These are phyloP conservation scores for Crinitomyces ghanaensis DNA, from an alignment of 805 yeast genomes.

Conservation along the genomic window DNA sequence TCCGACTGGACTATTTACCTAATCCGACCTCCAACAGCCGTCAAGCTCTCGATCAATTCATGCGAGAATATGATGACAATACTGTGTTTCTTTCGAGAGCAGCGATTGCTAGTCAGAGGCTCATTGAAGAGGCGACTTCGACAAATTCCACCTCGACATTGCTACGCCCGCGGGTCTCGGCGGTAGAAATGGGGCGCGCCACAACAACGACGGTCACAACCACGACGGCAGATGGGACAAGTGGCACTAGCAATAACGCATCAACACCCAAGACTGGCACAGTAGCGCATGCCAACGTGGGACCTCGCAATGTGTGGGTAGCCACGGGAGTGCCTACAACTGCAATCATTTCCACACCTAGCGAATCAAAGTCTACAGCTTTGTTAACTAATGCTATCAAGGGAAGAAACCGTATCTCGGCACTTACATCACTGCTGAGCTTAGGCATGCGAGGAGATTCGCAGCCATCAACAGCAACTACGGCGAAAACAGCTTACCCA, in stretches of 20 bases:
- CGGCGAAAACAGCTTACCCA: too few species aligned
- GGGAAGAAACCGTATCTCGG: constrained; percentile 20
- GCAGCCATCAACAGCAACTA: too few species aligned
- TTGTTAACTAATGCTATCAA: constrained; percentile 6
- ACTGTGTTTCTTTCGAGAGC: constrained; percentile 34
- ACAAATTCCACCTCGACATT: constrained; percentile 22
- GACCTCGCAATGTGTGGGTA: too few species aligned
- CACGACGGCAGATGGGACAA: too few species aligned
- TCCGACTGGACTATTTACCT: constrained; percentile 49
- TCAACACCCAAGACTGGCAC: too few species aligned
- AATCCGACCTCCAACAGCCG: constrained; percentile 17
- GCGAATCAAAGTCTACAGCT: constrained; percentile 3
- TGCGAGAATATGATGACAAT: constrained; percentile 60
- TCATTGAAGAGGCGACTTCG: constrained; percentile 17
- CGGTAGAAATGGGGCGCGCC: constrained; percentile 4
- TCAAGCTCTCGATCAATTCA: constrained; percentile 43
- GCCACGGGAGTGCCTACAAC: constrained; percentile 14
- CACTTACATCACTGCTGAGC: constrained; percentile 30
- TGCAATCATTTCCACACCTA: constrained; percentile 14
- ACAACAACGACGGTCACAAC: too few species aligned
- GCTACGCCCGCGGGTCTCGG: constrained; percentile 12
- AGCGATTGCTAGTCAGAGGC: constrained; percentile 13
- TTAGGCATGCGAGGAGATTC: too few species aligned
- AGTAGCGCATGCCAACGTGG: too few species aligned
- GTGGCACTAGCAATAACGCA: too few species aligned